Base-by-base conservation (phyloP, 192 early-diverging fungal genomes). In the Dissophora globulifera region DNA sequence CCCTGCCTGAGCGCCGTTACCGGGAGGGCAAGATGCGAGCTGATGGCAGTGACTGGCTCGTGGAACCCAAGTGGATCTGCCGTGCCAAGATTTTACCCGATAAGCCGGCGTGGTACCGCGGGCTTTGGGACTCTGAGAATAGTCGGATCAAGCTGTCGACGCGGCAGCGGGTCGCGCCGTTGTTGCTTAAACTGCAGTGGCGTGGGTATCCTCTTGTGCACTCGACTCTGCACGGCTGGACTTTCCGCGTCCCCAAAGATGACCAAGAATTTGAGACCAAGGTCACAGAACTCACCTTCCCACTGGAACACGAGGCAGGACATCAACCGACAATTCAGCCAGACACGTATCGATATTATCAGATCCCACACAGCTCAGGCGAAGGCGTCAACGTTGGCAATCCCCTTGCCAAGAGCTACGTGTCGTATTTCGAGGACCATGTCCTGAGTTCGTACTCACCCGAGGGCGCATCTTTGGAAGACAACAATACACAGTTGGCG, bases 361-460 rank as follows among this genome's bases (percentile, higher is more conserved):
- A 87, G 25, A 74, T 99, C 0, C 97, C 97, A 13, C 96, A 99
- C 79, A 88, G 90, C 22, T 89, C 90, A 45, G 96, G 96, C 22
- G 92, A 94, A 19, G 78, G 78, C 0, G 80, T 82, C 0, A 93
- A 93, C 72, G 91, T 89, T 62, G 93, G 93, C 4, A 95, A 91
- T 55, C 96, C 96, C 12, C 80, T 99, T 26, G 82, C 90, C n/a
- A 97, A 97, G 67, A 78, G 87, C 2, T 98, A 92, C 72, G 81
- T 94, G 25, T 56, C 76, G 1, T 82, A 86, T 7, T 95, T 97
- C 61, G 96, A 99, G 45, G 85, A 90, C 16, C 90, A 90, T 17
- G 85, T 88, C 15, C 81, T 99, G 32, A 85, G 90, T 15, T 94
- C 93, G 10, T 83, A 88, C 46, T 88, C 89, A 58, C 27, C 55